Evolutionary conservation across 768 basidiomycete species (phyloP), one percentile per base, ranked within the genome.

Genomic region (Megacollybia marginata): DNA sequence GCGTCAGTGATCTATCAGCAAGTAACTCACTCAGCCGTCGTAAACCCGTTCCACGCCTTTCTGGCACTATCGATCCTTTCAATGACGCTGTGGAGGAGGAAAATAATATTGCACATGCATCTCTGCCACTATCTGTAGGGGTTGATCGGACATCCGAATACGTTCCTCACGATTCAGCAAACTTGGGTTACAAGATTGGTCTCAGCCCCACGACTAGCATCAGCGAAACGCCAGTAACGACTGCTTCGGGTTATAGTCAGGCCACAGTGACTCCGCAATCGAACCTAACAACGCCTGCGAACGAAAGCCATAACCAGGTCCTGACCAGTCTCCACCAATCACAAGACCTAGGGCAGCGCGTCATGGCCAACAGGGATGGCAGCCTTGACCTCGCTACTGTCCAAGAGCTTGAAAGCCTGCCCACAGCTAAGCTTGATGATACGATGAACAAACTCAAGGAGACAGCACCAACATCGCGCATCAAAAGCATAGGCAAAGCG

Each of bases 401-500:
- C 23, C 23, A 28, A 28, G 23, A 28, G 23, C 23, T 28, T 28
- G 23, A 28, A 28, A 28, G 6, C 23, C 23, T 40, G 15, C 38
- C 38, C 13, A 40, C 15, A 15, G 38, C 38, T 18, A 23, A 44
- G 13, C 44, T 31, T 16, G 23, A 44, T 23, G 44, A 15, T 5
- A 31, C 44, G 5, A 13, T 44, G 28, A 10, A n/a, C 44, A 31
- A 13, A 31, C 23, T 34, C 19, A 47, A 20, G 20, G 32, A 47
- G 46, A 47, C 19, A 31, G 20, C 35, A 18, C 40, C 46, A n/a
- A 33, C 18, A 35, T 33, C 47, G 34, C 52, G n/a, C 43, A 65
- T 74, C 49, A 74, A 69, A 63, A 73, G 64, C 48, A 59, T 70
- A 33, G 73, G 74, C 2, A 68, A 54, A 40, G 71, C 62, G 40